Percentiles rank a stretch among this genome's conserved stretches.
phyloP scores from a whole-genome alignment of 257 asterid species.

The Fraxinus cuspidata region DNA sequence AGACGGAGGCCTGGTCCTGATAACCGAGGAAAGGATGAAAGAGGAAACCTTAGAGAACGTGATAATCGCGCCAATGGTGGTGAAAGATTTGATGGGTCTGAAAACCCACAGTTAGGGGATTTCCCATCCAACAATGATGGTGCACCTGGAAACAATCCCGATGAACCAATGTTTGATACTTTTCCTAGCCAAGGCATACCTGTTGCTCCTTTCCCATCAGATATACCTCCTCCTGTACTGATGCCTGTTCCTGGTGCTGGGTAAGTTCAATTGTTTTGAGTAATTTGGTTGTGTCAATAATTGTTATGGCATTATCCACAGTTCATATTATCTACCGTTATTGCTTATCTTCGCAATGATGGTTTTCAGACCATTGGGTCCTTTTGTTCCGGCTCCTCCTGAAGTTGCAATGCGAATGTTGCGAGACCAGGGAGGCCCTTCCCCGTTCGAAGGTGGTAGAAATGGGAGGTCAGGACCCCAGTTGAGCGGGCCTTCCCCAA shows the following conservation, averaged over 20 bases:
- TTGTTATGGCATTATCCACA: neutral
- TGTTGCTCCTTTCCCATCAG: slow-evolving; percentile 76
- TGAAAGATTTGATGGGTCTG: slow-evolving; percentile 75
- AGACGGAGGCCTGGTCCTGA: slow-evolving; percentile 76
- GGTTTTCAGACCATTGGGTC: slow-evolving; percentile 86
- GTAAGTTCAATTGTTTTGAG: slow-evolving; percentile 40
- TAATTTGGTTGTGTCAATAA: slow-evolving; percentile 7
- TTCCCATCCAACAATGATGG: slow-evolving; percentile 57
- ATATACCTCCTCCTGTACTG: slow-evolving; percentile 82
- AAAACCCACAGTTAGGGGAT: slow-evolving; percentile 66
- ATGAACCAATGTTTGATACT: slow-evolving; percentile 79
- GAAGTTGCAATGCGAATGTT: slow-evolving; percentile 98
- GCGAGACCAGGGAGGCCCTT: slow-evolving; percentile 91
- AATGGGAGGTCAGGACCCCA: slow-evolving; percentile 74
- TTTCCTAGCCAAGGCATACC: slow-evolving; percentile 80
- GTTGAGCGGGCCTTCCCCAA: slow-evolving; percentile 64
- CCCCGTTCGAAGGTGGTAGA: slow-evolving; percentile 86
- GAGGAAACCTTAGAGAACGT: slow-evolving; percentile 74
- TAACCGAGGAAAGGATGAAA: slow-evolving; percentile 71
- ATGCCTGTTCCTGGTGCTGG: slow-evolving; percentile 99
- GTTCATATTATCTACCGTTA: neutral
- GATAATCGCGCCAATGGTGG: slow-evolving; percentile 60
- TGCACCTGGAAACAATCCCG: slow-evolving; percentile 59
- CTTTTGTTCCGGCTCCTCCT: slow-evolving; percentile 98
- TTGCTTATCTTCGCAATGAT: slow-evolving; percentile 21